Conservation (phyloP, 1,139 yeast species). For the Torulaspora globosa region DNA sequence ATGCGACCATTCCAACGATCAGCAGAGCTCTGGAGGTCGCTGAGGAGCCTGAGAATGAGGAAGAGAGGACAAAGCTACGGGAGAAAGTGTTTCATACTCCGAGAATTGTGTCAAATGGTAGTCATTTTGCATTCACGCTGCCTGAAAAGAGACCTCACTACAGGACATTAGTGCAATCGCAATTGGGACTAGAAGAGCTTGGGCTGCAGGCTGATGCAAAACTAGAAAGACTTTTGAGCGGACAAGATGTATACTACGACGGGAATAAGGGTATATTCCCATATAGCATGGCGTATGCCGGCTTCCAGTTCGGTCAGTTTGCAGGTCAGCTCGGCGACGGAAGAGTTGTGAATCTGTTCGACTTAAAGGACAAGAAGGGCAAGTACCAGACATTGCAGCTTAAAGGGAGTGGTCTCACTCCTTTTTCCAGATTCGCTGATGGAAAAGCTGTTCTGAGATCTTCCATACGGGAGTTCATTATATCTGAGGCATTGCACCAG, state of each 20-base stretch:
- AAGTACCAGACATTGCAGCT: slow-evolving; percentile 50
- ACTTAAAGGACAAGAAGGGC: slow-evolving; percentile 45
- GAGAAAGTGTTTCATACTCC: slow-evolving; percentile 47
- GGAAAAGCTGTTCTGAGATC: slow-evolving; percentile 92
- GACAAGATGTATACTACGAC: slow-evolving; percentile 46
- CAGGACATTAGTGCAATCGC: slow-evolving; percentile 55
- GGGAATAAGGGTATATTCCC: slow-evolving; percentile 54
- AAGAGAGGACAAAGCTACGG: slow-evolving; percentile 10
- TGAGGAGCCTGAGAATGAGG: slow-evolving; percentile 21
- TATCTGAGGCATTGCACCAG: slow-evolving; percentile 75
- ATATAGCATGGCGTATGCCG: slow-evolving; percentile 89
- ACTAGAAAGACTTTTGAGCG: slow-evolving; percentile 60
- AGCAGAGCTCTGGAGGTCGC: slow-evolving; percentile 45
- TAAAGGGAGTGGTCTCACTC: slow-evolving; percentile 90
- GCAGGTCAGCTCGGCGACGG: slow-evolving; percentile 99
- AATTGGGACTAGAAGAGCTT: slow-evolving; percentile 60
- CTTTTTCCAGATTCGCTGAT: slow-evolving; percentile 91
- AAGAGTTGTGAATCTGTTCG: slow-evolving; percentile 77
- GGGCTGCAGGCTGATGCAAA: slow-evolving; percentile 44
- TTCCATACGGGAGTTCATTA: slow-evolving; percentile 79
- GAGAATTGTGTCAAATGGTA: slow-evolving; percentile 51
- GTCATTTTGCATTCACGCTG: slow-evolving; percentile 65
- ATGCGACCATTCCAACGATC: slow-evolving; percentile 51
- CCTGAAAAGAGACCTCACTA: slow-evolving; percentile 61
- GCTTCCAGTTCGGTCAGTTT: slow-evolving; percentile 93